Evolutionary conservation across 1,284 basidiomycete species (phyloP), one percentile per base, ranked within the genome.

Genomic region (Malassezia restricta): DNA sequence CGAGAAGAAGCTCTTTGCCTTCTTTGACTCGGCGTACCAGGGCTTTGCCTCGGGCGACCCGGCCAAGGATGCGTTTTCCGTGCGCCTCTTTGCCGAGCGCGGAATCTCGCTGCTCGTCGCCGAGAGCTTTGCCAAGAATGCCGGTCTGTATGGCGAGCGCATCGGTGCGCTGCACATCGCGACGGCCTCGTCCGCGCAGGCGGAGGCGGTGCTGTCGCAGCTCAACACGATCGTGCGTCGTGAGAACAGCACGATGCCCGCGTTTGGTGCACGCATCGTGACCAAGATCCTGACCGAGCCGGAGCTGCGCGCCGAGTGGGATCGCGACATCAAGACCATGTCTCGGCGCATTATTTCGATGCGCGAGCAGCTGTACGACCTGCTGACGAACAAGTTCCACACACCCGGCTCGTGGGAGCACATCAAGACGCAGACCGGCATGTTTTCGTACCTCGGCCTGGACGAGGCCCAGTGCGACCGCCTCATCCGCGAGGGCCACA

Each of bases 101-200:
- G 77, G 78, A 57, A 81, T 94, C 44, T 81, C 87, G 27, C 71
- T 91, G 76, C 78, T 95, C 28, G 80, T 94, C 47, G 92, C 88
- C 77, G 94, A 92, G 84, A 87, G 85, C 73, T 94, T 91, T 75
- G 88, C 90, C 33, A 94, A 95, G 80, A 94, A 94, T 68, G 88
- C 89, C 8, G 91, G 91, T 6, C 72, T 95, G 73, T 95, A 95
- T 71, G 85, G 87, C 45, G 94, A 64, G 68, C 83, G 86, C 42
- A 79, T 83, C 14, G 83, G 83, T n/a, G 78, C 78, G 40, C 78
- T 84, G 30, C 70, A 73, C 60, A 55, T 73, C 14, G 59, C 70
- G 29, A 57, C 57, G 14, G 56, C 57, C 2, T 63, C 58, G 9
- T 40, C 57, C 3, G 59, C 64, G 42, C 59, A 66, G 55, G 59